Base-by-base conservation (phyloP, 805 yeast genomes). In the Yarrowia yakushimensis region DNA sequence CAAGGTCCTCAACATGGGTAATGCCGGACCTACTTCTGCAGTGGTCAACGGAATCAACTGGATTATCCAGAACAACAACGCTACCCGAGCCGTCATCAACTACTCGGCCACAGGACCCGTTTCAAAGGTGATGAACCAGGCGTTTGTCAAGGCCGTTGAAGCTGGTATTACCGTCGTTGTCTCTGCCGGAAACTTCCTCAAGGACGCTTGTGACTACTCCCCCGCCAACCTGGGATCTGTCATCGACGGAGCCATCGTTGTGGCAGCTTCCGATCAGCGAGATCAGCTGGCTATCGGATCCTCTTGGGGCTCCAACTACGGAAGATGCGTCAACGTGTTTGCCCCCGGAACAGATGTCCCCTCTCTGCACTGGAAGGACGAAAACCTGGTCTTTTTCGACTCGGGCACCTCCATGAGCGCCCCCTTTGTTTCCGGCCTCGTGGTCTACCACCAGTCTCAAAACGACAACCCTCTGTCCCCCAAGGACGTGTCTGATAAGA, bases 341-440 rank as follows among this genome's bases (percentile, higher is more conserved):
- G 99, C 96, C 25, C 99, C 99, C 22, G 99, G 99, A 71, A 86
- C 90, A 70, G 87, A 90, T 73, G 85, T 93, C 65, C 80, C 87
- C 67, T 90, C 97, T 45, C 70, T 76, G 28, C 69, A 72, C 55
- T 72, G 70, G 54, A 52, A 57, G 27, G 67, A 70, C 48, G 69
- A 72, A 42, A 66, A 67, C 36, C 64, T 63, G 10, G 68, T 74
- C 50, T 73, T 69, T 20, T 48, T 67, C 57, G 72, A 74, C 76
- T 71, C 96, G 34, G 99, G 99, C 76, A 93, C 97, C 9, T 92
- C 97, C 12, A 93, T 93, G 99, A 97, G 98, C 20, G 88, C 97
- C 34, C 98, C 99, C 50, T 97, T 91, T 72, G 92, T 92, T 68
- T 86, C 91, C 65, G 99, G 99, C 68, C 81, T 93, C 73, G 84